Percentiles rank a stretch among this genome's conserved stretches.
Conservation (phyloP, 495 filamentous ascomycete genomes). For the Penicillium parvum region DNA sequence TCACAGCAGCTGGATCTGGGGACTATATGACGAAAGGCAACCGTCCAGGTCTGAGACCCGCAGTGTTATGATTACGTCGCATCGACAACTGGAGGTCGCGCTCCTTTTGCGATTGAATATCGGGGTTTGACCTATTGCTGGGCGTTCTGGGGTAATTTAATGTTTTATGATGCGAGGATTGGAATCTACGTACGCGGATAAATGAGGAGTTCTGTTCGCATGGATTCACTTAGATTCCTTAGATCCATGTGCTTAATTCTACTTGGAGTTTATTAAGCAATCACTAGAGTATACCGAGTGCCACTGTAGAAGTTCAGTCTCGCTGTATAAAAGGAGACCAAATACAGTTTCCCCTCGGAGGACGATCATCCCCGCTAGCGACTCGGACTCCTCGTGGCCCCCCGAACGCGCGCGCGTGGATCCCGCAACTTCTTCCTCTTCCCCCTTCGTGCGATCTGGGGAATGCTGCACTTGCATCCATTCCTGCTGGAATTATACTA, state of each 20-base stretch:
- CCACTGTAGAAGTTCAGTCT: too few relatives aligned
- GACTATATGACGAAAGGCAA: constrained; percentile 6
- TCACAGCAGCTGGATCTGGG: constrained; percentile 13
- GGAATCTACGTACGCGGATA: neutral
- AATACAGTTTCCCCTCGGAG: too few relatives aligned
- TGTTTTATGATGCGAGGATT: constrained; percentile 1
- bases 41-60: neutral
- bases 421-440: constrained; percentile 12
- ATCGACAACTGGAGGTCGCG: neutral
- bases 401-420: constrained; percentile 22
- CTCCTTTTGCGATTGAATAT: neutral
- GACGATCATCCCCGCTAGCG: constrained; percentile 18
- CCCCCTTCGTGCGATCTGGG: constrained; percentile 4
- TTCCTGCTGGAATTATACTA: constrained; percentile 10
- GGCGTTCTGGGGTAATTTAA: too few relatives aligned
- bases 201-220: neutral
- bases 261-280: too few relatives aligned
- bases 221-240: too few relatives aligned
- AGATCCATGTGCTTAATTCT: too few relatives aligned
- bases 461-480: constrained; percentile 18
- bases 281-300: too few relatives aligned
- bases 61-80: too few relatives aligned
- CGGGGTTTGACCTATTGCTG: neutral
- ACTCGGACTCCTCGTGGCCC: constrained; percentile 2
- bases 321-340: too few relatives aligned